These are phyloP conservation scores for Amanita rimosa DNA, from an alignment of 768 basidiomycete genomes.

Conservation along the genomic window DNA sequence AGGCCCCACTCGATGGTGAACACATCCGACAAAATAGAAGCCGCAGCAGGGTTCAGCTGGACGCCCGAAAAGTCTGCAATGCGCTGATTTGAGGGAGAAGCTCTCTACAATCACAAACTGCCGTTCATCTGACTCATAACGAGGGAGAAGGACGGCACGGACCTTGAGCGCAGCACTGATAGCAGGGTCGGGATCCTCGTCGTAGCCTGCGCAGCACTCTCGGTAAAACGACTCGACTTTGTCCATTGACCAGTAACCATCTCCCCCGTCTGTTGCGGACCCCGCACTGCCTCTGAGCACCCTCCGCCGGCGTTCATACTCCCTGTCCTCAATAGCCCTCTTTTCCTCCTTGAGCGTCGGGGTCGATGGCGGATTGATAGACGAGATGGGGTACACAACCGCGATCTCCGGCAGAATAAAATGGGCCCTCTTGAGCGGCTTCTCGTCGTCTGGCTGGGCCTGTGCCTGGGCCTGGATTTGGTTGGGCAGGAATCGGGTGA, in stretches of 20 bases:
- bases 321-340: conserved; percentile 64
- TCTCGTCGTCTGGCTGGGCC: conserved; percentile 22
- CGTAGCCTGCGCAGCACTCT: conserved; percentile 72
- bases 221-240: conserved; percentile 81
- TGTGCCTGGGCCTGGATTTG: conserved; percentile 25
- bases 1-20: conserved; percentile 91
- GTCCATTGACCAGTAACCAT: conserved; percentile 79
- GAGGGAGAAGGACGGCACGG: conserved; percentile 8
- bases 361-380: conserved; percentile 72
- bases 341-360: conserved; percentile 75
- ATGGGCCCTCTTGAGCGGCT: conserved; percentile 77
- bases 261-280: conserved; percentile 21
- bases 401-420: conserved; percentile 83
- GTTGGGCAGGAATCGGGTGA: conserved; percentile 64
- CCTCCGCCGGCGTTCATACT: conserved; percentile 53
- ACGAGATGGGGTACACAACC: conserved; percentile 86
- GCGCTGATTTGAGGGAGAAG: conserved; percentile 46
- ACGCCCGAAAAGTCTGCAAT: conserved; percentile 73
- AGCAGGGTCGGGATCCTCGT: conserved; percentile 54
- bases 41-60: conserved; percentile 56
- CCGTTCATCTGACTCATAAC: background rate
- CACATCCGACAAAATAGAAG: conserved; percentile 82
- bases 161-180: conserved; percentile 70
- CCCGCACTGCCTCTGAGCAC: conserved; percentile 49
- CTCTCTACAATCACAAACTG: conserved; percentile 24